Evolutionary conservation across 768 basidiomycete genomes (phyloP).

Genomic region (Suillus lakei): DNA sequence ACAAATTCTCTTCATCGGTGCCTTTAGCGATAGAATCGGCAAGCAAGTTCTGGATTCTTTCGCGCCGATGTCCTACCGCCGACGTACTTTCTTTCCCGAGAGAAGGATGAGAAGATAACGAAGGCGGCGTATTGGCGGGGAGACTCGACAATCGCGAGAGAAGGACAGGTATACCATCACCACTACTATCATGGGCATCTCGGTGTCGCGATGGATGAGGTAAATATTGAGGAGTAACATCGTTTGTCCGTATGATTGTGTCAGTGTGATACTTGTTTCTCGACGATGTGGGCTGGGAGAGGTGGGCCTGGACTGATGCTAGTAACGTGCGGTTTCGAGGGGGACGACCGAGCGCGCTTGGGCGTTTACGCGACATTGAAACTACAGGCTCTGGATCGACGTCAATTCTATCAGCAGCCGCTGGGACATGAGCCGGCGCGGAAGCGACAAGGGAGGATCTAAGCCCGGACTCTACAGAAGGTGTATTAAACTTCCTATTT

Average conservation of each 20-base stretch:
- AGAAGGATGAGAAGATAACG: background rate
- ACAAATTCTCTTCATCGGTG: slow-evolving; percentile 5
- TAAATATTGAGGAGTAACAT: background rate
- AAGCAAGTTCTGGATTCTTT: background rate
- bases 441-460: background rate
- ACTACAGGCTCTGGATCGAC: slow-evolving; percentile 19
- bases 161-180: background rate
- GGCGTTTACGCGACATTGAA: slow-evolving; percentile 27
- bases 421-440: background rate
- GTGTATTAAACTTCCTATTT: no score
- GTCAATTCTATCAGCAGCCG: slow-evolving; percentile 17
- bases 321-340: slow-evolving; percentile 48
- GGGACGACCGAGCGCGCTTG: slow-evolving; percentile 16
- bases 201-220: background rate
- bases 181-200: background rate
- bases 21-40: slow-evolving; percentile 4
- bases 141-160: slow-evolving; percentile 11
- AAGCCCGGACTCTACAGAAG: background rate
- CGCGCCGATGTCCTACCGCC: background rate
- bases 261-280: background rate
- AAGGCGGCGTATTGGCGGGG: background rate
- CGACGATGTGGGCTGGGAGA: slow-evolving; percentile 25
- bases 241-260: background rate
- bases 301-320: slow-evolving; percentile 54
- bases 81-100: background rate